Conservation (phyloP, 1,284 basidiomycete genomes). For the Gymnopus androsaceus region DNA sequence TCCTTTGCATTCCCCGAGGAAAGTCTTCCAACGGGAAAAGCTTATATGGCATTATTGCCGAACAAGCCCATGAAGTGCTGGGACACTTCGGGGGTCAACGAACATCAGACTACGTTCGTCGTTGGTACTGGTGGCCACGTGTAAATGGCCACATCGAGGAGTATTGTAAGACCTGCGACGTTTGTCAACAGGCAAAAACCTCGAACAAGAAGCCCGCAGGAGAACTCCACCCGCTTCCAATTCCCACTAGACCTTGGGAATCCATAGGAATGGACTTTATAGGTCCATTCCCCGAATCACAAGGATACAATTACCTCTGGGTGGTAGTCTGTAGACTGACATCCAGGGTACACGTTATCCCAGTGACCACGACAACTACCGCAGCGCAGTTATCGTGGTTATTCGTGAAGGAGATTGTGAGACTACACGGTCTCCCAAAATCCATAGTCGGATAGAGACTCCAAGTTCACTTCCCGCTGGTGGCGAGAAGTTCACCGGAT, state of each 20-base stretch:
- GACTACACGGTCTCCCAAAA: too few relatives aligned
- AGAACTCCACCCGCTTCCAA: conserved; percentile 18
- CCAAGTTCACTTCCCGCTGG: too few relatives aligned
- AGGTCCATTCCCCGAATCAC: conserved; percentile 34
- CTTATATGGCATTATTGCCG: conserved; percentile 23
- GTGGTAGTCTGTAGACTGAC: too few relatives aligned
- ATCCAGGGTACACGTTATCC: too few relatives aligned
- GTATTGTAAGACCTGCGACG: conserved; percentile 19
- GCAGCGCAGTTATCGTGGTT: too few relatives aligned
- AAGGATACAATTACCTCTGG: conserved; percentile 32
- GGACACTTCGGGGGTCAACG: conserved; percentile 27
- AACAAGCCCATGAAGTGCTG: conserved; percentile 24
- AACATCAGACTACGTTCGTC: conserved; percentile 25
- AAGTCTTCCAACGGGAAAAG: neutral
- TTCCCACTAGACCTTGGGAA: conserved; percentile 18
- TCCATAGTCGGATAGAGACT: too few relatives aligned
- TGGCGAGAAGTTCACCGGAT: too few relatives aligned
- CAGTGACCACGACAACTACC: too few relatives aligned
- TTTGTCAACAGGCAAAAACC: conserved; percentile 20
- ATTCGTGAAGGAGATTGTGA: too few relatives aligned
- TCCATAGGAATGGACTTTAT: conserved; percentile 41
- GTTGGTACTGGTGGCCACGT: conserved; percentile 35
- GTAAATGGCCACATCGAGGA: conserved; percentile 18
- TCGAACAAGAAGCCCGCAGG: conserved; percentile 10
- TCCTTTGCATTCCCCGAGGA: conserved; percentile 24